These are phyloP conservation scores for Xylariaceae sp. DNA, from an alignment of 2,329 filamentous ascomycete genomes.

Conservation along the genomic window DNA sequence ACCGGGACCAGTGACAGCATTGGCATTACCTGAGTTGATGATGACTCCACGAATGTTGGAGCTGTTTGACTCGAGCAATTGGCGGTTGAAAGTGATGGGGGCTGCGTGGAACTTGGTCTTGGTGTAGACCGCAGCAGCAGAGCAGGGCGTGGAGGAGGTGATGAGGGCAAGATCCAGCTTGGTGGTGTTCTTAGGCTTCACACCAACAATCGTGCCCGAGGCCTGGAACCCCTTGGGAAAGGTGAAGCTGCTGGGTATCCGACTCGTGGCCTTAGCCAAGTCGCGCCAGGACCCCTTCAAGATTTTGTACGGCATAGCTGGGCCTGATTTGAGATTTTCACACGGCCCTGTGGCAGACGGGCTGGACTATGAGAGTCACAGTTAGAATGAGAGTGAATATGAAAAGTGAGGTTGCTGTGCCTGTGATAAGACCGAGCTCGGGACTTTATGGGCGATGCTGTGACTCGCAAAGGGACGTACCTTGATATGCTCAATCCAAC, in stretches of 20 bases:
- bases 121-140: conserved; percentile 89
- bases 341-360: neutral
- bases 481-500: neutral
- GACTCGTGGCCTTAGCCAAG: conserved; percentile 48
- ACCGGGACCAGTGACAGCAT: conserved; percentile 89
- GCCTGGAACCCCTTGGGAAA: conserved; percentile 89
- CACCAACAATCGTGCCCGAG: conserved; percentile 82
- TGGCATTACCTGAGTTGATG: conserved; percentile 93
- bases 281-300: conserved; percentile 16
- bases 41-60: conserved; percentile 73
- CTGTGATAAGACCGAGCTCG: neutral
- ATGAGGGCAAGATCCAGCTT: conserved; percentile 89
- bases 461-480: neutral
- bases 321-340: neutral
- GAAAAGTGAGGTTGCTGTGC: neutral
- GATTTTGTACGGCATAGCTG: conserved; percentile 14
- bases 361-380: conserved; percentile 1
- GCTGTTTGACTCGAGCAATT: conserved; percentile 60
- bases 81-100: conserved; percentile 78
- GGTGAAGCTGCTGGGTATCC: conserved; percentile 75
- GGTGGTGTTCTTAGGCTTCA: conserved; percentile 87
- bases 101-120: conserved; percentile 98
- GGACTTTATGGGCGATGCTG: neutral
- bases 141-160: conserved; percentile 77
- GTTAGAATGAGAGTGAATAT: too few relatives aligned